Evolutionary conservation across 108 stramenopile genomes (phyloP), one percentile per base, ranked within the genome.

Genomic region (Cylindrotheca closterium): DNA sequence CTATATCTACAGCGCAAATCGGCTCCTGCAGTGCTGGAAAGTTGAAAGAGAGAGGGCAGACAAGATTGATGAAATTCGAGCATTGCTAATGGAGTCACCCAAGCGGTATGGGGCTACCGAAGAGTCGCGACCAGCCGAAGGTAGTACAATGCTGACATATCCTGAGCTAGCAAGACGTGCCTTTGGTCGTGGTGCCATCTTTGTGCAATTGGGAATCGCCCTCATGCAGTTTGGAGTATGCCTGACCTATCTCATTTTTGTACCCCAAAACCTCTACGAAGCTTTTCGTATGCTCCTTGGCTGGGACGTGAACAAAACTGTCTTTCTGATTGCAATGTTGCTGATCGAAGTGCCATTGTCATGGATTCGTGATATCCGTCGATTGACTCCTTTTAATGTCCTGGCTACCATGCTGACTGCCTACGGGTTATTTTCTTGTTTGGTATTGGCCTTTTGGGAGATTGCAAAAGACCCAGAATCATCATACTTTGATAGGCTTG

Each of bases 201-300:
- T 82, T 45, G 67, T 78, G 4, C 42, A 63, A 58, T 55, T 63
- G 22, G 78, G 75, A 1, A 83, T 83, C 51, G 72, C 78, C 15
- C 34, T 63, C 42, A 77, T 79, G 79, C 82, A 83, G 42, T 80
- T 68, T 60, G 82, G 82, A 47, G 78, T 83, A 17, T 77, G 75
- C 51, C 55, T 83, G 51, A 83, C 82, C 2, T 83, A 83, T 59
- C 55, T 79, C 28, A 80, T 83, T 31, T 83, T 79, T 74, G 75
- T 83, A 27, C 75, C 82, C 3, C 64, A 67, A 47, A 83, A 83
- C 54, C 47, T 79, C 12, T 47, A 61, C n/a, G 77, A 63, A 32
- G 31, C 54, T 47, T 50, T 51, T 17, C 30, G 48, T 4, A 54
- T 27, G n/a, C 28, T 78, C 19, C 67, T 70, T 53, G 68, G 60